phyloP scores from a whole-genome alignment of 108 stramenopile species.

The Cyclotella sp. region DNA sequence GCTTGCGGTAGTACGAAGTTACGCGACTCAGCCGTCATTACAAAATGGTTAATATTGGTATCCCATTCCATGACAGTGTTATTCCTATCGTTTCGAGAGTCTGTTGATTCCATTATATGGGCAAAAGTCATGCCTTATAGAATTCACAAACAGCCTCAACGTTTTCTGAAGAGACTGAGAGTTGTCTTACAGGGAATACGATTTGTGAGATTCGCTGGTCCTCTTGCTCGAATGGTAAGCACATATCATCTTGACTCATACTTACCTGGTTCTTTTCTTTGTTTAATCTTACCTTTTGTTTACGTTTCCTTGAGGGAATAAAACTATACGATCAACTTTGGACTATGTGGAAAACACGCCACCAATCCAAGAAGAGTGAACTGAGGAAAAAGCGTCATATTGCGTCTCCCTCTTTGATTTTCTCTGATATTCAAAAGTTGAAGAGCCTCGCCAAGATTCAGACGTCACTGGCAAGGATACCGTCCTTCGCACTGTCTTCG shows the following conservation, averaged over 20 bases:
- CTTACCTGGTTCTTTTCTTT: not conserved
- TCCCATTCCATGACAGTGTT: conserved; percentile 22
- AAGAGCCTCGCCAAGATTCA: conserved; percentile 45
- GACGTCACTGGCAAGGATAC: conserved; percentile 42
- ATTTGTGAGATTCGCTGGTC: conserved; percentile 64
- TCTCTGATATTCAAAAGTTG: conserved; percentile 48
- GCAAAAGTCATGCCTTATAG: conserved; percentile 53
- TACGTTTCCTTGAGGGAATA: conserved; percentile 16
- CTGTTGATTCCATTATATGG: conserved; percentile 51
- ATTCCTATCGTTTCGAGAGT: conserved; percentile 21
- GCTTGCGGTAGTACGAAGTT: conserved; percentile 29
- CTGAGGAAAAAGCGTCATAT: conserved; percentile 24
- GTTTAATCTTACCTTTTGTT: not conserved
- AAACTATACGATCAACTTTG: conserved; percentile 52
- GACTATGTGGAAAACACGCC: conserved; percentile 37
- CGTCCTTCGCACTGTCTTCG: conserved; percentile 28
- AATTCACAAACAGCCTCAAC: conserved; percentile 51
- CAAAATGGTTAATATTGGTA: conserved; percentile 50
- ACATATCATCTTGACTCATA: not conserved
- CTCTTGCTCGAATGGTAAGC: conserved; percentile 54
- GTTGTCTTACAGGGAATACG: conserved; percentile 55
- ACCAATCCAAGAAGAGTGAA: conserved; percentile 40
- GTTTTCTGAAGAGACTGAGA: conserved; percentile 53
- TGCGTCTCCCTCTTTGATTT: conserved; percentile 37
- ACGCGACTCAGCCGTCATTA: conserved; percentile 56